Conservation (phyloP, 2,329 filamentous ascomycete genomes). For the Phaeomoniella chlamydospora region DNA sequence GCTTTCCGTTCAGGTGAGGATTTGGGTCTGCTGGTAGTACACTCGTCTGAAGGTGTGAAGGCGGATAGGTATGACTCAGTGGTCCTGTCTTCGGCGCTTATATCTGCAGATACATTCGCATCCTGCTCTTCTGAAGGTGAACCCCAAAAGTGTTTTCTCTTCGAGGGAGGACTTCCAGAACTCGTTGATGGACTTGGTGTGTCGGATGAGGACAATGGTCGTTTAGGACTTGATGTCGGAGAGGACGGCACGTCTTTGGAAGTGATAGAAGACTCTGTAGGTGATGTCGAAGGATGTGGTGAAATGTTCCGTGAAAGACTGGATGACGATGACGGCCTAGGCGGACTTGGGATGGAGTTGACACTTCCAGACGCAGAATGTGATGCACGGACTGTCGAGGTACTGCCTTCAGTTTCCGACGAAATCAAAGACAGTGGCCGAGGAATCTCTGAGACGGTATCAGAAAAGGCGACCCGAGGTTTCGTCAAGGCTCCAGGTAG, state of each 20-base stretch:
- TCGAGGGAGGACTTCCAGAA: constrained; percentile 10
- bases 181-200: constrained; percentile 9
- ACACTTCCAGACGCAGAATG: constrained; percentile 69
- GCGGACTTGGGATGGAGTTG: constrained; percentile 38
- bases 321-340: constrained; percentile 8
- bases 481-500: constrained; percentile 17
- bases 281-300: constrained; percentile 28
- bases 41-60: constrained; percentile 5
- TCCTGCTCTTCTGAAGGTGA: constrained; percentile 11
- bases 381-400: constrained; percentile 49
- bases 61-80: constrained; percentile 11
- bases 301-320: constrained; percentile 5
- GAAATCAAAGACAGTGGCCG: constrained; percentile 73
- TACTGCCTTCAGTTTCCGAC: constrained; percentile 67
- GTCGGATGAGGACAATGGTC: constrained; percentile 24
- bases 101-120: background rate
- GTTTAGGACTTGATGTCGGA: constrained; percentile 15
- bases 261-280: constrained; percentile 19
- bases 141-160: constrained; percentile 14
- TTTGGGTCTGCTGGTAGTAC: constrained; percentile 10
- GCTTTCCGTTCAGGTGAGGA: constrained; percentile 17
- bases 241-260: constrained; percentile 9
- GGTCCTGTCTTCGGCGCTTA: background rate
- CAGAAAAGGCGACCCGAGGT: constrained; percentile 67
- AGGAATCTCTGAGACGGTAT: constrained; percentile 69